These are phyloP conservation scores for Ocimum tenuiflorum DNA, from an alignment of 257 asterid genomes.

Conservation along the genomic window DNA sequence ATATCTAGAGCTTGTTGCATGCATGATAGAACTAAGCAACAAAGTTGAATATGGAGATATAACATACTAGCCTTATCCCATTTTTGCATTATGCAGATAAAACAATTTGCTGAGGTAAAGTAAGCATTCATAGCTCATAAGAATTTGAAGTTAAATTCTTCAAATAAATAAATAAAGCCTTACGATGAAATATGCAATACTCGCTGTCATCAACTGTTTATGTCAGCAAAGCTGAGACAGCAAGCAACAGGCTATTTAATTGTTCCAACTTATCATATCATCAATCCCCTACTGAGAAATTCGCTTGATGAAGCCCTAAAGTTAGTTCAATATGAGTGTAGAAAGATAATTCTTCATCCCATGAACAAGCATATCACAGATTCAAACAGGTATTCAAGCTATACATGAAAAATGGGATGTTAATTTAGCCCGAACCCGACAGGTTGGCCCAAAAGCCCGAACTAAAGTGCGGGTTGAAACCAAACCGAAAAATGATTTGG, in stretches of 20 bases:
- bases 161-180: neutral
- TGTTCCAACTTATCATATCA: neutral
- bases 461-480: no score
- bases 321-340: constrained; percentile 5
- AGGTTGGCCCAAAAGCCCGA: no score
- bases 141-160: neutral
- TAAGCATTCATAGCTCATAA: neutral
- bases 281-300: neutral
- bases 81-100: constrained; percentile 7
- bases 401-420: no score
- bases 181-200: neutral
- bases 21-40: neutral
- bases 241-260: neutral
- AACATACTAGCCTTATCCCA: neutral
- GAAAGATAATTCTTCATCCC: neutral
- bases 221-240: neutral
- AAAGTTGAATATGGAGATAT: neutral
- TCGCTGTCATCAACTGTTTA: neutral
- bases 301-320: neutral
- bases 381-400: constrained; percentile 7
- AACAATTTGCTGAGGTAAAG: neutral
- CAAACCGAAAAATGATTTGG: no score
- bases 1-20: constrained; percentile 42
- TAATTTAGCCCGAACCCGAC: no score
- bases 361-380: neutral